These are phyloP conservation scores for Amyloporia xantha DNA, from an alignment of 768 basidiomycete species.

Conservation along the genomic window DNA sequence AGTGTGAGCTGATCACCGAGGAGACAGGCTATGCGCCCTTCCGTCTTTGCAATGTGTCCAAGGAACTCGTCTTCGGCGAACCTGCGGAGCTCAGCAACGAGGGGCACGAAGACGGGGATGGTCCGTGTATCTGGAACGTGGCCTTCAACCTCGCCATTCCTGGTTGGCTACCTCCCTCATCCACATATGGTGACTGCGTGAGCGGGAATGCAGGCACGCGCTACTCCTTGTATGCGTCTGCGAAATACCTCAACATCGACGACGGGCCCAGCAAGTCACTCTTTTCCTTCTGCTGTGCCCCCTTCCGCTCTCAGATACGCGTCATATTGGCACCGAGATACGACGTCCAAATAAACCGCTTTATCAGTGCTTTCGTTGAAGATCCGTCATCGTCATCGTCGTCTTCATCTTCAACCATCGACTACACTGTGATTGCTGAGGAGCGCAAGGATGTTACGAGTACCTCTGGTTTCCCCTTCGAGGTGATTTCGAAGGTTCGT, in stretches of 20 bases:
- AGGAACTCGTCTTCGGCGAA: slow-evolving; percentile 49
- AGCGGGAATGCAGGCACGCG: slow-evolving; percentile 46
- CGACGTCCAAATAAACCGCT: slow-evolving; percentile 47
- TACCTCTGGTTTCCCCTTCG: slow-evolving; percentile 36
- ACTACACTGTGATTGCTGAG: slow-evolving; percentile 15
- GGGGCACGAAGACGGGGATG: slow-evolving; percentile 48
- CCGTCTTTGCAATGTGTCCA: slow-evolving; percentile 61
- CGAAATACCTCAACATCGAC: slow-evolving; percentile 45
- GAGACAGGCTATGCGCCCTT: slow-evolving; percentile 59
- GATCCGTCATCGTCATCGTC: slow-evolving; percentile 26
- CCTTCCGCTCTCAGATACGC: slow-evolving; percentile 42
- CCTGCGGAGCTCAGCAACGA: slow-evolving; percentile 60
- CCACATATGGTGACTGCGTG: slow-evolving; percentile 33
- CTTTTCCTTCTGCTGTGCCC: slow-evolving; percentile 48
- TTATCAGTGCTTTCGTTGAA: slow-evolving; percentile 30
- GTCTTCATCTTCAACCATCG: slow-evolving; percentile 32
- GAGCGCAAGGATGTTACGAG: slow-evolving; percentile 11
- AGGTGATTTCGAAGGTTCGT: slow-evolving; percentile 56
- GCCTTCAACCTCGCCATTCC: slow-evolving; percentile 81
- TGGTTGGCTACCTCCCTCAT: slow-evolving; percentile 77
- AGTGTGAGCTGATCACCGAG: slow-evolving; percentile 65
- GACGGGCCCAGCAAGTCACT: slow-evolving; percentile 37
- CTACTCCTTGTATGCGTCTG: slow-evolving; percentile 64
- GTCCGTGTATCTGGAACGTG: slow-evolving; percentile 65
- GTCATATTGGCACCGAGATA: slow-evolving; percentile 33